Evolutionary conservation across 2,329 filamentous ascomycete species (phyloP).

Genomic region (Torrubiellomyces zombiae): DNA sequence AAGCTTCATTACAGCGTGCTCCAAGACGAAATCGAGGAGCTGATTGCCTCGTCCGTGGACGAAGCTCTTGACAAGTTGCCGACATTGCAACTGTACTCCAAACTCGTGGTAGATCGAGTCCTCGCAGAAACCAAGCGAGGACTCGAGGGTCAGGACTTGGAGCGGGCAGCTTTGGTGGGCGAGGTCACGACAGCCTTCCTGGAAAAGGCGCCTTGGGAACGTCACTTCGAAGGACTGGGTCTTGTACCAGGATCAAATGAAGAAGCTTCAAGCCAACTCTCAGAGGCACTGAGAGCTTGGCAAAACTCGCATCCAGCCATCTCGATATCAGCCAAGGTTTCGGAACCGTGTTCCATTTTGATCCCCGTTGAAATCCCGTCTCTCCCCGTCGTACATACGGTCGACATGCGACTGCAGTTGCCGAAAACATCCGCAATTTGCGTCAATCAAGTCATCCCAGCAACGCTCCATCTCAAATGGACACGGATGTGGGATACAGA

Average conservation of each 20-base stretch:
- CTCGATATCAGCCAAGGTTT: slow-evolving; percentile 7
- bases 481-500: slow-evolving; percentile 44
- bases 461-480: slow-evolving; percentile 45
- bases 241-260: slow-evolving; percentile 17
- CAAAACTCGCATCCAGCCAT: slow-evolving; percentile 13
- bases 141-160: slow-evolving; percentile 34
- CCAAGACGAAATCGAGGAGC: slow-evolving; percentile 50
- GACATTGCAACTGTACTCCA: slow-evolving; percentile 28
- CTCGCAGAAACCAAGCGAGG: slow-evolving; percentile 24
- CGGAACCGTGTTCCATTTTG: slow-evolving; percentile 46
- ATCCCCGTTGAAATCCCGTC: slow-evolving; percentile 85
- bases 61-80: slow-evolving; percentile 21
- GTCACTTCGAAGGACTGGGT: slow-evolving; percentile 33
- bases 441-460: slow-evolving; percentile 48
- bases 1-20: slow-evolving; percentile 61
- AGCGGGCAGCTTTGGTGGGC: slow-evolving; percentile 36
- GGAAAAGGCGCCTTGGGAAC: slow-evolving; percentile 27
- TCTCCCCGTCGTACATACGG: slow-evolving; percentile 67
- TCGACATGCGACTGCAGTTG: slow-evolving; percentile 41
- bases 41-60: slow-evolving; percentile 27
- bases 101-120: slow-evolving; percentile 27
- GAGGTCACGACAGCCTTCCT: slow-evolving; percentile 33
- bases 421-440: slow-evolving; percentile 28
- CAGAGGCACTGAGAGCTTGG: slow-evolving; percentile 16
- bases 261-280: slow-evolving; percentile 11